Percentiles rank a stretch among this genome's conserved stretches.
Evolutionary conservation across 1,284 basidiomycete species (phyloP).

Genomic region (Cutaneotrichosporon arboriforme): DNA sequence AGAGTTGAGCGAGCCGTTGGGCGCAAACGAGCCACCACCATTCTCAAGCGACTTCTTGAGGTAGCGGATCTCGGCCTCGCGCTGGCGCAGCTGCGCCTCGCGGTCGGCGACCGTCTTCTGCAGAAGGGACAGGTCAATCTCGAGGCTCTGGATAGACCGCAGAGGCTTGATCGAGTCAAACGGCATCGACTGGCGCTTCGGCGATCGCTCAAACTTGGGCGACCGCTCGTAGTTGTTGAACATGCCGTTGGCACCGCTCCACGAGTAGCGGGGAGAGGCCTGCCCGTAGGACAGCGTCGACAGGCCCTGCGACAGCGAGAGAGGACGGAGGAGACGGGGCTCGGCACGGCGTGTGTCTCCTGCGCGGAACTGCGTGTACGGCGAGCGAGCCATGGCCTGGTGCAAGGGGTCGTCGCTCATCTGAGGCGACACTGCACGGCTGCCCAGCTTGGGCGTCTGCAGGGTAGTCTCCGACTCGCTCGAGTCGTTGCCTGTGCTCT

Average conservation of each 20-base stretch:
- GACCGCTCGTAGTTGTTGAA: slow-evolving; percentile 19
- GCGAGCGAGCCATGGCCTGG: slow-evolving; percentile 88
- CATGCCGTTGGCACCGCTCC: slow-evolving; percentile 25
- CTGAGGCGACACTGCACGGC: slow-evolving; percentile 17
- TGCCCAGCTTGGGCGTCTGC: slow-evolving; percentile 16
- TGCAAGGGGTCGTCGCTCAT: slow-evolving; percentile 65
- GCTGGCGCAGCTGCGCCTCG: slow-evolving; percentile 67
- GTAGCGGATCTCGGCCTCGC: slow-evolving; percentile 74
- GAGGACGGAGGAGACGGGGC: slow-evolving; percentile 38
- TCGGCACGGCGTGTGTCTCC: slow-evolving; percentile 17
- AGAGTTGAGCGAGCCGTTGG: slow-evolving; percentile 7
- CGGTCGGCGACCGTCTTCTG: slow-evolving; percentile 79
- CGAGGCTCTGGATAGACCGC: slow-evolving; percentile 72
- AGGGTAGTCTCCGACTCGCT: slow-evolving; percentile 20
- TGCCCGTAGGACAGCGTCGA: slow-evolving; percentile 69
- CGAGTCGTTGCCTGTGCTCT: slow-evolving; percentile 18
- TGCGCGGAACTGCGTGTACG: slow-evolving; percentile 52
- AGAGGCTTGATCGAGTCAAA: slow-evolving; percentile 30
- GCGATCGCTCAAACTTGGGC: slow-evolving; percentile 26
- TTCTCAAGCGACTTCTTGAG: slow-evolving; percentile 59
- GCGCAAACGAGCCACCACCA: neutral
- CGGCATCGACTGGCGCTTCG: slow-evolving; percentile 29
- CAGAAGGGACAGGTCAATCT: slow-evolving; percentile 84
- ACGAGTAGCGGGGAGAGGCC: slow-evolving; percentile 39
- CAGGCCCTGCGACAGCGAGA: slow-evolving; percentile 92